A percentile compares a stretch with the other conserved stretches of the same genome.
phyloP scores from a whole-genome alignment of 345 rosid species.

The Salix brachista region DNA sequence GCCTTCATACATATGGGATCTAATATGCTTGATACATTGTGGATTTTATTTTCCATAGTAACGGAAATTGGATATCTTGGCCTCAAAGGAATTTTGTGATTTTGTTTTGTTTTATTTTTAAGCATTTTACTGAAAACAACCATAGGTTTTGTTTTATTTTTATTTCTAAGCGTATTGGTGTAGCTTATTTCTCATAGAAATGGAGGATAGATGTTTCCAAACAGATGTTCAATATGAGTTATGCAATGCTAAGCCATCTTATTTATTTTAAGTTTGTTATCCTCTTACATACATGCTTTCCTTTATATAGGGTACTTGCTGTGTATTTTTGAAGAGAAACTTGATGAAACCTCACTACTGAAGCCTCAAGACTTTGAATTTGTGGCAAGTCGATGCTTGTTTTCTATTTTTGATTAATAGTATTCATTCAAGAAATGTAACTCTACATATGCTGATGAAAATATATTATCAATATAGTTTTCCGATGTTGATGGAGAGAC shows the following conservation, averaged over 20 bases:
- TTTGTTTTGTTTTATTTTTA: neutral
- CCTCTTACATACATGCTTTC: neutral
- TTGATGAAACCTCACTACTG: conserved; percentile 50
- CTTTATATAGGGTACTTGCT: conserved; percentile 64
- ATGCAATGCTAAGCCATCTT: neutral
- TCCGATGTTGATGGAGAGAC: conserved; percentile 69
- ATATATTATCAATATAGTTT: conserved; percentile 42
- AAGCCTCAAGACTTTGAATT: conserved; percentile 65
- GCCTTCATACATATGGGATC: neutral
- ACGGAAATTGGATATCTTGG: neutral
- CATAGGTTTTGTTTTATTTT: neutral
- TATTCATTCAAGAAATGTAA: neutral
- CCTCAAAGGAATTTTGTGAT: neutral
- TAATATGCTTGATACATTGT: neutral
- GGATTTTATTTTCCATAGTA: neutral
- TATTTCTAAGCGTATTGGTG: neutral
- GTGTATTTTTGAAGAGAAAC: conserved; percentile 73
- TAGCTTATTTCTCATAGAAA: neutral
- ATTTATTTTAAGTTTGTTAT: neutral
- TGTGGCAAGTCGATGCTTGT: conserved; percentile 47
- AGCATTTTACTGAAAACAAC: neutral
- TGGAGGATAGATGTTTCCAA: neutral
- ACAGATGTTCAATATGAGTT: neutral
- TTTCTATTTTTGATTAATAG: neutral
- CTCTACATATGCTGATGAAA: conserved; percentile 5